A percentile compares a stretch with the other conserved stretches of the same genome.
Evolutionary conservation across 306 rosid species (phyloP).

Genomic region (Delonix regia): DNA sequence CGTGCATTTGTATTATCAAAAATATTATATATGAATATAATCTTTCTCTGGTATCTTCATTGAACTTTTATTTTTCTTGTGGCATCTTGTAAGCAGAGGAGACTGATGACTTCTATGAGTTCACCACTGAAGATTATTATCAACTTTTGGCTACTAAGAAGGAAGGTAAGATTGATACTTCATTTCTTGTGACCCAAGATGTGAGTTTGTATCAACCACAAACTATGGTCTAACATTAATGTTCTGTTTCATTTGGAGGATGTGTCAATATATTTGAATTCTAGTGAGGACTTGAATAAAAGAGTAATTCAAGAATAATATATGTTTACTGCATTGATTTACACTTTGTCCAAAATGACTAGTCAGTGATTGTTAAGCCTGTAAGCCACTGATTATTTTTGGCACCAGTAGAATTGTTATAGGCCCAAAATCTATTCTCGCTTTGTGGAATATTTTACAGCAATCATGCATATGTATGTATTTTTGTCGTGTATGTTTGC

Average conservation of each 20-base stretch:
- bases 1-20: neutral
- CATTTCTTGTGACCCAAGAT: neutral
- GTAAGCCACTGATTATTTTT: too few relatives aligned
- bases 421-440: constrained; percentile 5
- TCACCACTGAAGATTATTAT: constrained; percentile 76
- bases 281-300: neutral
- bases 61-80: constrained; percentile 15
- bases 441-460: neutral
- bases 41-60: neutral
- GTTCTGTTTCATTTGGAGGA: neutral
- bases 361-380: too few relatives aligned
- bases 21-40: neutral
- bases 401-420: neutral
- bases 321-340: neutral
- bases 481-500: constrained; percentile 1
- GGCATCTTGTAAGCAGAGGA: constrained; percentile 54
- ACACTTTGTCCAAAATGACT: neutral
- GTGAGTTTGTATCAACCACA: neutral
- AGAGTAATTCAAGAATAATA: neutral
- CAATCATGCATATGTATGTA: neutral
- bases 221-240: neutral
- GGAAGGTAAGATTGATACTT: constrained; percentile 57
- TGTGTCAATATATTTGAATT: neutral
- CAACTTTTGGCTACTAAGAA: constrained; percentile 64
- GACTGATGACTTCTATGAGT: constrained; percentile 73